Percentiles rank a stretch among this genome's conserved stretches.
These are phyloP conservation scores for Filosporella fistucella DNA, from an alignment of 495 filamentous ascomycete genomes.

Conservation along the genomic window DNA sequence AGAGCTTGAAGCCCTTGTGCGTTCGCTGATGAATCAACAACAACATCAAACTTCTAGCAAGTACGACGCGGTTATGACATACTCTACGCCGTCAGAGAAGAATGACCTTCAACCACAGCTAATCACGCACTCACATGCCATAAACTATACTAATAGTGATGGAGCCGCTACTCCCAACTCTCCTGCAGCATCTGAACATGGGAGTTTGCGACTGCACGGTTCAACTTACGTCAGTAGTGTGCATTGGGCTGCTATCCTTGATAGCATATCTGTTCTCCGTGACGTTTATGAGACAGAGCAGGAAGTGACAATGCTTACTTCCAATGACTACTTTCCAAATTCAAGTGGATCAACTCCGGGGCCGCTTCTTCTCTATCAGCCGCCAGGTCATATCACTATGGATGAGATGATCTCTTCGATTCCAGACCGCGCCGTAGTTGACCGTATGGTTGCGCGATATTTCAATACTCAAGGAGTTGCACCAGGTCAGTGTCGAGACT, in stretches of 20 bases:
- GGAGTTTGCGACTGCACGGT: no score
- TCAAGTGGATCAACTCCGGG: no score
- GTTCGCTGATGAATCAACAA: background rate
- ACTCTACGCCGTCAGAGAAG: background rate
- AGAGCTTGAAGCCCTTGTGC: background rate
- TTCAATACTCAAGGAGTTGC: background rate
- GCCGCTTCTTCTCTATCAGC: background rate
- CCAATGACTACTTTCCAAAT: background rate
- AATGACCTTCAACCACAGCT: background rate
- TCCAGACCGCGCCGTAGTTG: background rate
- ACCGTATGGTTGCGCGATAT: background rate
- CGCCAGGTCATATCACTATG: background rate
- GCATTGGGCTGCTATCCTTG: conserved; percentile 5
- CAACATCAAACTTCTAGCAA: background rate
- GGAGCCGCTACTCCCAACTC: no score
- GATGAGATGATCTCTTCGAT: background rate
- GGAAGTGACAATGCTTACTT: background rate
- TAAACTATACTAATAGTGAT: background rate
- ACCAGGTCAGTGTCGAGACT: background rate
- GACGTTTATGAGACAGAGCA: background rate
- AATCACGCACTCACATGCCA: background rate
- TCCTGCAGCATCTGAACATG: no score
- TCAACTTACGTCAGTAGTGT: no score
- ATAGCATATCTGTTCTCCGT: background rate
- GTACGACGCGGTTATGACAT: background rate